These are phyloP conservation scores for Bassia scoparia DNA, from an alignment of 148 eudicot species.

Conservation along the genomic window DNA sequence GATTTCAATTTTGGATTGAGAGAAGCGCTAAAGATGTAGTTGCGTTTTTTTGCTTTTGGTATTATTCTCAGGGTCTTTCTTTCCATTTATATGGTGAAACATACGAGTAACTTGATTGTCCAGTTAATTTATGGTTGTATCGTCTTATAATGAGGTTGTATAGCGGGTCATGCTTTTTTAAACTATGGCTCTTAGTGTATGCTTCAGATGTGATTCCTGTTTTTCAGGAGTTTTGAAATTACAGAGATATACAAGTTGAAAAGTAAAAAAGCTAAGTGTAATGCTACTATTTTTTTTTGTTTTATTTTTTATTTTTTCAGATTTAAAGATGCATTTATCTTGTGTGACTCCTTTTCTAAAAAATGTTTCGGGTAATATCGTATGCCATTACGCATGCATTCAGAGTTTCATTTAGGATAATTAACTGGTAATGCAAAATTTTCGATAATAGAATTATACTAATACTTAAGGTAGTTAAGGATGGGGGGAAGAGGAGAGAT, in stretches of 20 bases:
- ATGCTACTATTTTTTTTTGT: neutral
- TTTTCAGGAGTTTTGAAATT: conserved; percentile 5
- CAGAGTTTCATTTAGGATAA: no score
- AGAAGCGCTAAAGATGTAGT: conserved; percentile 49
- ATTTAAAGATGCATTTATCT: no score
- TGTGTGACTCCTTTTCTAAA: no score
- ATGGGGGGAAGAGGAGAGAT: no score
- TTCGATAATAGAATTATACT: no score
- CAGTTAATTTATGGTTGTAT: conserved; percentile 1
- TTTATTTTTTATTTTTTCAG: no score
- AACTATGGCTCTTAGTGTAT: conserved; percentile 17
- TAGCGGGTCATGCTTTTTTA: conserved; percentile 20
- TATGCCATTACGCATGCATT: no score
- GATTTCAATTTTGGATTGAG: conserved; percentile 57
- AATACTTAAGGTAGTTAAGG: no score
- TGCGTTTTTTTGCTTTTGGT: neutral
- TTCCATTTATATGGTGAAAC: neutral
- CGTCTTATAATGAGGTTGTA: conserved; percentile 22
- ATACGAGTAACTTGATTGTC: neutral
- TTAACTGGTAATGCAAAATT: no score
- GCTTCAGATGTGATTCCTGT: conserved; percentile 8
- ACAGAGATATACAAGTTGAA: neutral
- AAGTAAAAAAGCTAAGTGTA: conserved; percentile 1
- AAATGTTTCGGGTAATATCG: no score
- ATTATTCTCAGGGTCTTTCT: neutral